Conservation (phyloP, 768 basidiomycete species). For the Hirschioporus abietinus region DNA sequence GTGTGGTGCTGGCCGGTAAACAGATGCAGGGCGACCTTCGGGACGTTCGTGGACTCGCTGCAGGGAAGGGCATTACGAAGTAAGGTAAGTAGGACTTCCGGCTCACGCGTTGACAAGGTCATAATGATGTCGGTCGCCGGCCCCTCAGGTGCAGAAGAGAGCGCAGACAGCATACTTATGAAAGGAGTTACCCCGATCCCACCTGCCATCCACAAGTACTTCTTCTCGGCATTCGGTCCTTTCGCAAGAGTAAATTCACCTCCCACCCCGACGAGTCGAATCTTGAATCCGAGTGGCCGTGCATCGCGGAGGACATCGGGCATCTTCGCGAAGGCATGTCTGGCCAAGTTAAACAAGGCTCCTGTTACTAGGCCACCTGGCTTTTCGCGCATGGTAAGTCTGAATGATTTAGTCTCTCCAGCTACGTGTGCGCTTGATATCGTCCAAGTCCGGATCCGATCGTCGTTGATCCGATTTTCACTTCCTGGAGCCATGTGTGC, state of each 20-base stretch:
- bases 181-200: slow-evolving; percentile 65
- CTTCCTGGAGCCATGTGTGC: slow-evolving; percentile 46
- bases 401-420: slow-evolving; percentile 25
- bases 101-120: slow-evolving; percentile 48
- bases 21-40: slow-evolving; percentile 16
- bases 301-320: slow-evolving; percentile 38
- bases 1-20: slow-evolving; percentile 7
- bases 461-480: slow-evolving; percentile 47
- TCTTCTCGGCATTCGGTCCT: slow-evolving; percentile 9
- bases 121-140: slow-evolving; percentile 36
- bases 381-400: slow-evolving; percentile 53
- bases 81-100: slow-evolving; percentile 42
- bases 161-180: slow-evolving; percentile 41
- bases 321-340: slow-evolving; percentile 32
- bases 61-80: slow-evolving; percentile 27
- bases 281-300: slow-evolving; percentile 31
- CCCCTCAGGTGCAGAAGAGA: slow-evolving; percentile 11
- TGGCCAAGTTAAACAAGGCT: slow-evolving; percentile 44
- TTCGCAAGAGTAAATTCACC: slow-evolving; percentile 44
- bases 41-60: slow-evolving; percentile 27
- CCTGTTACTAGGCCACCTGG: slow-evolving; percentile 50
- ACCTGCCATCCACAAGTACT: slow-evolving; percentile 54
- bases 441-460: slow-evolving; percentile 63
- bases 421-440: slow-evolving; percentile 34
- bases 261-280: slow-evolving; percentile 46